Evolutionary conservation across 768 basidiomycete species (phyloP).

Genomic region (Lactarius psammicola): DNA sequence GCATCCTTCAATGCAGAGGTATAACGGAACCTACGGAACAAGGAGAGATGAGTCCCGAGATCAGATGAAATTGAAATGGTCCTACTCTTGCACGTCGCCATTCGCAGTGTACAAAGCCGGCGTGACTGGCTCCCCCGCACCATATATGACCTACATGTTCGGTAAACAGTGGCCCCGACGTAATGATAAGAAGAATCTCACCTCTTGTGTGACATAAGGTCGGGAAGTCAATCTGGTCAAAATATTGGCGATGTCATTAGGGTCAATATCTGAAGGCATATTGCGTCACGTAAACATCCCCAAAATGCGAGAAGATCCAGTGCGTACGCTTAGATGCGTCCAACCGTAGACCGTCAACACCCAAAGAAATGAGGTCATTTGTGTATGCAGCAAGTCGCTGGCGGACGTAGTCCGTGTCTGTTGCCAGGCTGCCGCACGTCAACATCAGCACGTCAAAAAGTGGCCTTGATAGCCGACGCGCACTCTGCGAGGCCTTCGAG

Average conservation of each 20-base stretch:
- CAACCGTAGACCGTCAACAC: slow-evolving; percentile 59
- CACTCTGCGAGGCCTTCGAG: slow-evolving; percentile 43
- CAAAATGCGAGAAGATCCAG: background rate
- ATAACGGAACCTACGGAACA: slow-evolving; percentile 50
- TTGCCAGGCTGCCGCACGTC: slow-evolving; percentile 47
- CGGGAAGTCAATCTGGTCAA: slow-evolving; percentile 40
- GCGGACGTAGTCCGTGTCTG: slow-evolving; percentile 61
- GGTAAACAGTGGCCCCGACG: background rate
- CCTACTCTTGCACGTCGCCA: slow-evolving; percentile 65
- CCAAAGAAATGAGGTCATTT: slow-evolving; percentile 60
- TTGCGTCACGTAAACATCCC: background rate
- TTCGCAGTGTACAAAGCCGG: slow-evolving; percentile 56
- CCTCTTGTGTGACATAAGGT: slow-evolving; percentile 66
- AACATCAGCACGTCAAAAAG: background rate
- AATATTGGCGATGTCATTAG: slow-evolving; percentile 55
- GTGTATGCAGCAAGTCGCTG: slow-evolving; percentile 51
- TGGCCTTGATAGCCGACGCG: slow-evolving; percentile 10
- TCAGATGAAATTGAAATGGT: background rate
- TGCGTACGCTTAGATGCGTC: slow-evolving; percentile 63
- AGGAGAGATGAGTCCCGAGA: background rate
- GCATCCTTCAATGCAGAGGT: slow-evolving; percentile 50
- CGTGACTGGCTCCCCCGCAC: slow-evolving; percentile 49
- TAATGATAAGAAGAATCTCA: slow-evolving; percentile 6
- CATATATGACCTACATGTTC: slow-evolving; percentile 36
- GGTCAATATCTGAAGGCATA: slow-evolving; percentile 48